Conservation (phyloP, 176 grass and related monocot species). For the Canna indica region DNA sequence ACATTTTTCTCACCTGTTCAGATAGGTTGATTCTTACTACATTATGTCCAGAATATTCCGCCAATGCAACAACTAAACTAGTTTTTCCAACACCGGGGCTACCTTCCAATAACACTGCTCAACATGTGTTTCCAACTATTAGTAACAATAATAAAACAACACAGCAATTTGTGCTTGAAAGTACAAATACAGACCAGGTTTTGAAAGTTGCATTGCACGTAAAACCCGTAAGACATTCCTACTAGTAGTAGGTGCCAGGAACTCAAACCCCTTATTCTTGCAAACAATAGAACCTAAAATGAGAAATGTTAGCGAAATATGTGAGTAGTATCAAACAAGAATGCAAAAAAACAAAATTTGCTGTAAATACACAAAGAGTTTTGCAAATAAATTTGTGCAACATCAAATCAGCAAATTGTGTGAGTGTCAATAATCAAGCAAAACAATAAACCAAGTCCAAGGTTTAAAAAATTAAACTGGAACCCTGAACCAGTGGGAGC, state of each 20-base stretch:
- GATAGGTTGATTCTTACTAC: conserved; percentile 93
- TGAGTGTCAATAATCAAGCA: too few species aligned
- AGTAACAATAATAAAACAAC: neutral
- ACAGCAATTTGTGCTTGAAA: neutral
- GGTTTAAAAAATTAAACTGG: too few species aligned
- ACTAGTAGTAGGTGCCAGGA: conserved; percentile 66
- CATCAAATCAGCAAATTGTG: too few species aligned
- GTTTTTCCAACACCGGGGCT: conserved; percentile 97
- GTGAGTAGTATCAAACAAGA: too few species aligned
- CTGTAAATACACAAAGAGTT: too few species aligned
- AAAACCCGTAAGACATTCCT: conserved; percentile 82
- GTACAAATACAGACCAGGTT: conserved; percentile 33
- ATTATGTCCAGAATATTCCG: conserved; percentile 61
- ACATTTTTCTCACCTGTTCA: conserved; percentile 41
- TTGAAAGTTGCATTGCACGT: conserved; percentile 80
- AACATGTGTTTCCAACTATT: neutral
- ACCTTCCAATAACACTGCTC: conserved; percentile 77
- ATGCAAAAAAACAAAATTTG: neutral
- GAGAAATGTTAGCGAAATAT: neutral
- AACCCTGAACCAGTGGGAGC: too few species aligned
- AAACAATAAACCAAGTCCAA: too few species aligned
- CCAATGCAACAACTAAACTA: conserved; percentile 76
- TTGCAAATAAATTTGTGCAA: too few species aligned
- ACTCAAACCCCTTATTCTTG: conserved; percentile 51
- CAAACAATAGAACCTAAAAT: conserved; percentile 30